These are phyloP conservation scores for Artomyces pyxidatus DNA, from an alignment of 768 basidiomycete genomes.

Conservation along the genomic window DNA sequence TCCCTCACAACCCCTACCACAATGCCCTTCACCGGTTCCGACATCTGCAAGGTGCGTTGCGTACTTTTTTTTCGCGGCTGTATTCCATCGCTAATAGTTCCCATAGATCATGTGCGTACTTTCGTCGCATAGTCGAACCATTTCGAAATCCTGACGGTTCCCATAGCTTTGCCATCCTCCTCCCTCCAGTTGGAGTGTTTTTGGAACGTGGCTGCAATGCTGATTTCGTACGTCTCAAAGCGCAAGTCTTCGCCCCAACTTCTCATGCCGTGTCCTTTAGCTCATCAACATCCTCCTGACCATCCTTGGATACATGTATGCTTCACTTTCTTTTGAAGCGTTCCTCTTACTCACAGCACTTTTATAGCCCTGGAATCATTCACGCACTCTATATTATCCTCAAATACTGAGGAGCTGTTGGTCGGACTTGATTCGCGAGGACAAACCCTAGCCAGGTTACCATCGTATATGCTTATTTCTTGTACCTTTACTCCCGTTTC, in stretches of 20 bases:
- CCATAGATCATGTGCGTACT: conserved; percentile 36
- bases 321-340: conserved; percentile 3
- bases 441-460: too few relatives aligned
- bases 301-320: conserved; percentile 73
- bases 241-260: not conserved
- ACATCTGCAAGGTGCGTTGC: conserved; percentile 65
- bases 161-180: conserved; percentile 53
- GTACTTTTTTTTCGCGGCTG: not conserved
- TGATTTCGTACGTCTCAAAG: conserved; percentile 69
- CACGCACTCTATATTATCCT: conserved; percentile 80
- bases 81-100: not conserved
- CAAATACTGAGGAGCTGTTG: conserved; percentile 46
- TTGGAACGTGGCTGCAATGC: conserved; percentile 77
- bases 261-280: conserved; percentile 8
- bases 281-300: conserved; percentile 76
- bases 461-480: not conserved
- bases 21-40: conserved; percentile 68
- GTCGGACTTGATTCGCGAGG: too few relatives aligned
- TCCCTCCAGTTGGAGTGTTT: conserved; percentile 85
- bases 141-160: not conserved
- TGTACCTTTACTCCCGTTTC: not conserved
- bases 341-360: conserved; percentile 6
- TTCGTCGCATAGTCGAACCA: not conserved
- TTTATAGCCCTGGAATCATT: conserved; percentile 62
- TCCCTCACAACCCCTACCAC: conserved; percentile 13